Evolutionary conservation across 179 eudicot species (phyloP), one percentile per base, ranked within the genome.

Genomic region (Heliamphora pulchella): DNA sequence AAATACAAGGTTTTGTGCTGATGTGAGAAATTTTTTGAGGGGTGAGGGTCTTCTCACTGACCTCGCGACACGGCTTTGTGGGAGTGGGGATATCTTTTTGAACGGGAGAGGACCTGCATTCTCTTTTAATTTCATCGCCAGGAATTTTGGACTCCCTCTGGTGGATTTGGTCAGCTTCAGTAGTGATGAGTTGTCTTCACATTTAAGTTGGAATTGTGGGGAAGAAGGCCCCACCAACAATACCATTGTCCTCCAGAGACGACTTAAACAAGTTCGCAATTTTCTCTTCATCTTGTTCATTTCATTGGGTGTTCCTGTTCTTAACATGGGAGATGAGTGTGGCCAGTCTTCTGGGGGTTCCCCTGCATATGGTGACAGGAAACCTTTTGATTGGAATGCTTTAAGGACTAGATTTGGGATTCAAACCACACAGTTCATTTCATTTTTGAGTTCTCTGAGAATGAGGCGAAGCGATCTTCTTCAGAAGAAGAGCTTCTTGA

Each of bases 281-380:
- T 91, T 86, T 78, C 90, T 92, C 13, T 92, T 96, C 73, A 84
- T 94, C 48, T 83, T 94, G 82, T 91, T 88, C 58, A 74, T 96
- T 80, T 96, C 99, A 31, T 83, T 92, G 65, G 99, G 99, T 43
- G 89, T 96, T 78, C 99, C 99, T 9, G 90, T 96, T 6, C 87
- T 96, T 18, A 91, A 94, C 84, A 94, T 94, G 98, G 99, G 99
- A 74, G 98, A 96, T 78, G 99, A 96, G 79, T 94, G 96, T 78
- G 99, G 99, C 68, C 94, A 87, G 79, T 92, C 99, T 71, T 84
- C 87, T 31, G 93, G 92, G 22, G 99, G 97, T 62, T 90, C 91
- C 59, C 72, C 83, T 22, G 79, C 82, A 67, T 85, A 86, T 20
- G 77, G 46, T 65, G 90, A 94, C 76, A 86, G 96, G 73, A 91